Percentiles rank a stretch among this genome's conserved stretches.
Conservation (phyloP, 495 filamentous ascomycete species). For the Articulospora tetracladia region DNA sequence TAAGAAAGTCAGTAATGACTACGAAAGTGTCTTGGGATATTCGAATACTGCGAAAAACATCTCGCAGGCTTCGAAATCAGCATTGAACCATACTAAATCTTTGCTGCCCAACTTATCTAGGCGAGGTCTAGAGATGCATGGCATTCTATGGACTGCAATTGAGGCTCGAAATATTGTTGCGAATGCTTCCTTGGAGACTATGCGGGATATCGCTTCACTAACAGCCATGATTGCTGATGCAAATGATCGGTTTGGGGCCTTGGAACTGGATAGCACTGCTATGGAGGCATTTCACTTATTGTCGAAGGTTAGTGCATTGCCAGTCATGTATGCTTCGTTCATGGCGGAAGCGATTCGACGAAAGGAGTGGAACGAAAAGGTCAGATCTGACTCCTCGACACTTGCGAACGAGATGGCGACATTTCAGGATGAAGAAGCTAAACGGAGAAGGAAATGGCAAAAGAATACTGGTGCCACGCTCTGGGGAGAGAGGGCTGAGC, state of each 20-base stretch:
- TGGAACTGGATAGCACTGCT: conserved; percentile 67
- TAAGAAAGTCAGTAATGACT: conserved; percentile 83
- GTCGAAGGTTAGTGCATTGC: conserved; percentile 71
- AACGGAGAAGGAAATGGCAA: conserved; percentile 84
- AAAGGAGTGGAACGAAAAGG: conserved; percentile 86
- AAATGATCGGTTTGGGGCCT: conserved; percentile 61
- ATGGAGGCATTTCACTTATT: conserved; percentile 72
- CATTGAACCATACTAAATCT: conserved; percentile 79
- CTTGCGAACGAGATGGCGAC: conserved; percentile 88
- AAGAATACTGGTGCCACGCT: conserved; percentile 63
- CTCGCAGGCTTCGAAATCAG: conserved; percentile 79
- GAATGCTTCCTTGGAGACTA: conserved; percentile 58
- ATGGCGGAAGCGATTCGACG: conserved; percentile 80
- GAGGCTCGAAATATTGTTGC: conserved; percentile 55
- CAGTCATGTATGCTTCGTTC: conserved; percentile 83
- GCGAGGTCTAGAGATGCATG: conserved; percentile 69
- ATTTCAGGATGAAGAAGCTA: conserved; percentile 86
- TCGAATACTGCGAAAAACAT: conserved; percentile 66
- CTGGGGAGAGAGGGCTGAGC: conserved; percentile 52
- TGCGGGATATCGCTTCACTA: conserved; percentile 75
- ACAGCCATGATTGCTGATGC: conserved; percentile 68
- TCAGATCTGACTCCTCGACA: conserved; percentile 76
- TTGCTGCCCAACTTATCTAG: conserved; percentile 77
- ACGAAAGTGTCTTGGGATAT: conserved; percentile 70
- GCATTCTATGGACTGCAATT: conserved; percentile 62